Conservation (phyloP, 495 filamentous ascomycete genomes). For the Penicillium fimorum region DNA sequence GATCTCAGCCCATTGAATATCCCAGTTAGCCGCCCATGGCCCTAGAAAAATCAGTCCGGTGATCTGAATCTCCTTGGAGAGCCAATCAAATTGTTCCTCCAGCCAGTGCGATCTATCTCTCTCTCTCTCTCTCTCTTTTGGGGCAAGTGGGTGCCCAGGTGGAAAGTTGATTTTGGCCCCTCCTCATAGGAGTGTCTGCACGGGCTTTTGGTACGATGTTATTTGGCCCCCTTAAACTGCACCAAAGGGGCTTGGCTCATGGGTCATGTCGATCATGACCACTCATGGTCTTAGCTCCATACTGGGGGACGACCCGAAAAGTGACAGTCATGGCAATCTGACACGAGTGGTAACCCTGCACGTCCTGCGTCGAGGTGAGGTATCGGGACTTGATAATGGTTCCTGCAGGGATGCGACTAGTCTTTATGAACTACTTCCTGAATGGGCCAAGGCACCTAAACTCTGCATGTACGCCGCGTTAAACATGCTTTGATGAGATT, state of each 20-base stretch:
- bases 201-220: background rate
- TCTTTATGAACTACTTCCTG: conserved; percentile 22
- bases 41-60: conserved; percentile 26
- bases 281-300: conserved; percentile 1
- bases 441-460: background rate
- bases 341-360: conserved; percentile 20
- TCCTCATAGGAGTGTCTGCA: background rate
- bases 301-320: conserved; percentile 6
- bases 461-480: background rate
- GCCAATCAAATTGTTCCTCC: background rate
- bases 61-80: conserved; percentile 17
- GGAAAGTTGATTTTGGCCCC: background rate
- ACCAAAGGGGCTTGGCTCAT: background rate
- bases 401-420: conserved; percentile 26
- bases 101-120: conserved; percentile 5
- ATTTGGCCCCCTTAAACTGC: background rate
- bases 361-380: conserved; percentile 17
- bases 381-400: conserved; percentile 10
- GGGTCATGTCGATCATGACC: conserved; percentile 3
- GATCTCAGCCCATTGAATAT: conserved; percentile 32
- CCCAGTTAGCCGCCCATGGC: conserved; percentile 41
- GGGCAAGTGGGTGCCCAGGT: background rate
- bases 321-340: conserved; percentile 11
- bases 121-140: background rate
- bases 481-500: background rate